These are phyloP conservation scores for Phanerochaete sordida DNA, from an alignment of 768 basidiomycete genomes.

Conservation along the genomic window DNA sequence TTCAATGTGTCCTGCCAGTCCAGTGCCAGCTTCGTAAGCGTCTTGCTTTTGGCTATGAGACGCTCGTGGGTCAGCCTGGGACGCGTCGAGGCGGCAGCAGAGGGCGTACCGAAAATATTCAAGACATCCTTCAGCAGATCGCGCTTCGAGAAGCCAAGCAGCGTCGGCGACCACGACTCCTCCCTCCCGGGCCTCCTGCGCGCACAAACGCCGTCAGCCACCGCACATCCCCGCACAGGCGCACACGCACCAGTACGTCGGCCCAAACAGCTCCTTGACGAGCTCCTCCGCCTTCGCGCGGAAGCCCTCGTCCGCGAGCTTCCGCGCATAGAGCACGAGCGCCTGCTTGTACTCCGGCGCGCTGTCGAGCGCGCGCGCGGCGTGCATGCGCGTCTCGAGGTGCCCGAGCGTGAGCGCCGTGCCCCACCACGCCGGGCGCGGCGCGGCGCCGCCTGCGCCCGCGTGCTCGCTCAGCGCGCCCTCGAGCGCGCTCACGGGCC, in stretches of 20 bases:
- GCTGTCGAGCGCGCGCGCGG: conserved; percentile 73
- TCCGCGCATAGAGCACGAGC: conserved; percentile 73
- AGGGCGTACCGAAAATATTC: conserved; percentile 64
- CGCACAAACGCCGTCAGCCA: conserved; percentile 4
- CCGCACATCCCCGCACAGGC: background rate
- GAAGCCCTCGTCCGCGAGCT: conserved; percentile 88
- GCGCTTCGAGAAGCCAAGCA: conserved; percentile 73
- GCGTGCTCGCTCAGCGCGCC: conserved; percentile 25
- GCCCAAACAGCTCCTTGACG: conserved; percentile 86
- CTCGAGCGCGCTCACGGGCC: conserved; percentile 46
- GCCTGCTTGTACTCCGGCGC: conserved; percentile 80
- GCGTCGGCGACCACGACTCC: conserved; percentile 66
- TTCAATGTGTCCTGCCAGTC: conserved; percentile 84
- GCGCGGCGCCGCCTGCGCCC: conserved; percentile 30
- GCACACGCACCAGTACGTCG: conserved; percentile 75
- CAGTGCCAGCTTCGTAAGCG: conserved; percentile 65
- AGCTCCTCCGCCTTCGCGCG: conserved; percentile 87
- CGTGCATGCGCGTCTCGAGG: conserved; percentile 78
- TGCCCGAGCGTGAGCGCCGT: conserved; percentile 84
- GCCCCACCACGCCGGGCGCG: conserved; percentile 75
- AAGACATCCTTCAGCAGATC: conserved; percentile 83
- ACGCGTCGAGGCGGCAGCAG: background rate
- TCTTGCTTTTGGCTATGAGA: conserved; percentile 64
- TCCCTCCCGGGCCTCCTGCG: conserved; percentile 65
- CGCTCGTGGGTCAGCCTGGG: too few species aligned